Conservation (phyloP, 352 stramenopile genomes). For the Pythium coloratum region DNA sequence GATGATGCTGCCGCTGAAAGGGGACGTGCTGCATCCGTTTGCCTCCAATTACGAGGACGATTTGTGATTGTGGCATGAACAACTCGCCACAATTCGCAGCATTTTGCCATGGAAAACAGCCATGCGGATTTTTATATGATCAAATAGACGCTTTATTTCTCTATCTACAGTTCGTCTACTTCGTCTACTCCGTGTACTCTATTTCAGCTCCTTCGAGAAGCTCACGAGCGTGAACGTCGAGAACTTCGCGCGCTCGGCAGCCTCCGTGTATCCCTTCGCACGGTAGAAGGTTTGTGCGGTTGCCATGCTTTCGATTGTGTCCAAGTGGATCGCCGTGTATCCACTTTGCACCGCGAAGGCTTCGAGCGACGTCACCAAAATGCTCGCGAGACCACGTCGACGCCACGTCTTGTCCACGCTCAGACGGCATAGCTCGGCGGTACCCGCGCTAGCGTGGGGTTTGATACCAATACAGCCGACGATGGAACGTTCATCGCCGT, state of each 20-base stretch:
- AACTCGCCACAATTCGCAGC: not conserved
- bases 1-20: slow-evolving; percentile 6
- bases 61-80: not conserved
- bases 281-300: slow-evolving; percentile 55
- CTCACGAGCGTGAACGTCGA: slow-evolving; percentile 55
- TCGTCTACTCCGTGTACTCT: not conserved
- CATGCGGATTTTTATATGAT: not conserved
- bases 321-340: slow-evolving; percentile 44
- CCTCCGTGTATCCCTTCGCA: slow-evolving; percentile 42
- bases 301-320: slow-evolving; percentile 68
- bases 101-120: slow-evolving; percentile 4
- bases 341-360: slow-evolving; percentile 30
- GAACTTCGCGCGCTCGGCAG: slow-evolving; percentile 23
- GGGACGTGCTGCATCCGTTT: slow-evolving; percentile 16
- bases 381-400: slow-evolving; percentile 47
- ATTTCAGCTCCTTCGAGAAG: slow-evolving; percentile 33
- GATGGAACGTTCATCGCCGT: slow-evolving; percentile 23
- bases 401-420: slow-evolving; percentile 44
- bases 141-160: slow-evolving; percentile 21
- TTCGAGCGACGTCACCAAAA: slow-evolving; percentile 48
- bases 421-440: slow-evolving; percentile 62
- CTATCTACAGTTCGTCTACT: slow-evolving; percentile 3
- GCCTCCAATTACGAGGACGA: slow-evolving; percentile 15
- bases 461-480: slow-evolving; percentile 68
- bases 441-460: slow-evolving; percentile 7